phyloP scores from a whole-genome alignment of 225 moss, liverwort and hornwort species.

The Rhytidiadelphus loreus region DNA sequence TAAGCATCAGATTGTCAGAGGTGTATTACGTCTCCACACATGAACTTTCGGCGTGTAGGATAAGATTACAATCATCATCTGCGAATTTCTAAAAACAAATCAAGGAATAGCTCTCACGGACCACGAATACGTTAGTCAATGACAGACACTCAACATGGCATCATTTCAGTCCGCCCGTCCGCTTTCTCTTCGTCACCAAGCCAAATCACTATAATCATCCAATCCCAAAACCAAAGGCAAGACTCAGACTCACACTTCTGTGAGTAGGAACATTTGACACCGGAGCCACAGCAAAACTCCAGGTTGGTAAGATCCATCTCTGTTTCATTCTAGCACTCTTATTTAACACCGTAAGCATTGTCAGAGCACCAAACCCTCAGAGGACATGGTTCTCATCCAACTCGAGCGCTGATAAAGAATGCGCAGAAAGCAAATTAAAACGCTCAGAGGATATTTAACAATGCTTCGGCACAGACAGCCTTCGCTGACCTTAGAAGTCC shows the following conservation, averaged over 20 bases:
- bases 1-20: conserved; percentile 43
- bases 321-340: background rate
- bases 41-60: conserved; percentile 21
- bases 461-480: background rate
- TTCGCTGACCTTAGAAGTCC: background rate
- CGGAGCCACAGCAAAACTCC: background rate
- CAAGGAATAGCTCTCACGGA: background rate
- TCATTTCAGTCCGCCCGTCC: conserved; percentile 28
- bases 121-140: background rate
- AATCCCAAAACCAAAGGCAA: background rate
- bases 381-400: background rate
- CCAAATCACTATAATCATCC: background rate
- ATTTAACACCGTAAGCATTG: conserved; percentile 5
- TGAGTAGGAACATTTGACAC: conserved; percentile 38
- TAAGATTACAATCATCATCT: conserved; percentile 40
- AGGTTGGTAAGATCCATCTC: conserved; percentile 38
- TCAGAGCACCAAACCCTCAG: background rate
- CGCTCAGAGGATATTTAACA: background rate
- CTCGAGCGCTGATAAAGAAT: conserved; percentile 26
- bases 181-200: conserved; percentile 27
- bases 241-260: background rate
- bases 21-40: conserved; percentile 20
- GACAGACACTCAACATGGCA: conserved; percentile 35
- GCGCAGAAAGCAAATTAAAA: background rate
- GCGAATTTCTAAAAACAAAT: background rate